These are phyloP conservation scores for Strigomonas culicis DNA, from an alignment of 208 protist species.

Conservation along the genomic window DNA sequence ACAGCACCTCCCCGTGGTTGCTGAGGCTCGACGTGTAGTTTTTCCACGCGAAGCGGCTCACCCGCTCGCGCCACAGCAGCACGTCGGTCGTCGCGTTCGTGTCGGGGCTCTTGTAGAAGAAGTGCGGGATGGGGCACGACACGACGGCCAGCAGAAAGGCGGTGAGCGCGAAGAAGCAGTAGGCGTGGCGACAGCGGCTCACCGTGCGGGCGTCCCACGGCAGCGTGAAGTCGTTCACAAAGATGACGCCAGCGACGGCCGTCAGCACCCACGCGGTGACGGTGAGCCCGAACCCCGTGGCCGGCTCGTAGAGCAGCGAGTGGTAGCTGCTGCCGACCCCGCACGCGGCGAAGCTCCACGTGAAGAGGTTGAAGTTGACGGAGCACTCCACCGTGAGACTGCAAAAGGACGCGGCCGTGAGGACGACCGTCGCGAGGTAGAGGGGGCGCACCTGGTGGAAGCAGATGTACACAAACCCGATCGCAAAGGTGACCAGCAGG, in stretches of 20 bases:
- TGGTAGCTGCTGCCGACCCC: constrained; percentile 48
- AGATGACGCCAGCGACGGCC: constrained; percentile 38
- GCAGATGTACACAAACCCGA: constrained; percentile 29
- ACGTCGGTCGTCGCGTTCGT: constrained; percentile 43
- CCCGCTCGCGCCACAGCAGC: constrained; percentile 49
- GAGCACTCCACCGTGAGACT: constrained; percentile 41
- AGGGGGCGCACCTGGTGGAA: constrained; percentile 16
- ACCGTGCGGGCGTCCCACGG: constrained; percentile 54
- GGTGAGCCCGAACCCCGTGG: constrained; percentile 54
- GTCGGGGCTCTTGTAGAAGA: constrained; percentile 67
- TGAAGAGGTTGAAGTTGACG: constrained; percentile 73
- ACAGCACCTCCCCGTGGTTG: constrained; percentile 11
- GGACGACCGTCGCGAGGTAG: constrained; percentile 26
- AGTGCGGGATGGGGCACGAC: constrained; percentile 57
- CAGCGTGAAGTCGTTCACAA: constrained; percentile 38
- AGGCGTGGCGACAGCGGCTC: constrained; percentile 31
- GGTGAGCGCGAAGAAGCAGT: constrained; percentile 41
- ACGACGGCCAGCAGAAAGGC: constrained; percentile 53
- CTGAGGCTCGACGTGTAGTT: constrained; percentile 13
- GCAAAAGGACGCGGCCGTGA: constrained; percentile 28
- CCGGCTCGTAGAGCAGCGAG: constrained; percentile 62
- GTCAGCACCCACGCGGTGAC: constrained; percentile 62
- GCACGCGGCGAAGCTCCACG: constrained; percentile 58
- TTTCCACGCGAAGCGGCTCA: constrained; percentile 46
- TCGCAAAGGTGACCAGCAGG: constrained; percentile 29